phyloP scores from a whole-genome alignment of 495 filamentous ascomycete species.

The Collariella sp. region DNA sequence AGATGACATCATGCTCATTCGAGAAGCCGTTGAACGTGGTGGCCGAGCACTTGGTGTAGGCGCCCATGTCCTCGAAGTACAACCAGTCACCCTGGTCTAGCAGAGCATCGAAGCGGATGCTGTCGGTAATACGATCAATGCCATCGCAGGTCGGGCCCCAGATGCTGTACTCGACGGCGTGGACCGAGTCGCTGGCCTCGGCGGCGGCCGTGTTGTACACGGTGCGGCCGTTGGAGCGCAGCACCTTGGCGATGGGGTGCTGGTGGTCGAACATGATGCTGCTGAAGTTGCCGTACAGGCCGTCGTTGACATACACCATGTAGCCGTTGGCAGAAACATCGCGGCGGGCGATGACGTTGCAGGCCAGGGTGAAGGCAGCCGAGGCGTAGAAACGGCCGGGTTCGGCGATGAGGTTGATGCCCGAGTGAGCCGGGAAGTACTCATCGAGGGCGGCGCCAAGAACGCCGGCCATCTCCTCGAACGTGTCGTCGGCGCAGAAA shows the following conservation, averaged over 20 bases:
- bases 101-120: conserved; percentile 59
- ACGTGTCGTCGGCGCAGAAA: conserved; percentile 69
- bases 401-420: conserved; percentile 84
- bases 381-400: conserved; percentile 93
- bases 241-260: conserved; percentile 71
- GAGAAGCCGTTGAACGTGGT: conserved; percentile 98
- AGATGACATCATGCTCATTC: conserved; percentile 84
- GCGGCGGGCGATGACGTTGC: conserved; percentile 91
- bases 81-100: conserved; percentile 94
- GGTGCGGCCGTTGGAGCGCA: conserved; percentile 52
- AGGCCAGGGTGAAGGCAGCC: conserved; percentile 85
- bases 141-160: conserved; percentile 98
- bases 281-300: conserved; percentile 95
- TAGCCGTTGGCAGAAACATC: conserved; percentile 50
- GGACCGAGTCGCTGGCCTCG: conserved; percentile 24
- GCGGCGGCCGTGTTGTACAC: conserved; percentile 39
- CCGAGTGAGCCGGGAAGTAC: conserved; percentile 66
- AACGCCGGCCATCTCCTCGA: conserved; percentile 80
- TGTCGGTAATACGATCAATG: conserved; percentile 82
- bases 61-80: conserved; percentile 97
- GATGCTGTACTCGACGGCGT: conserved; percentile 69
- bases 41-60: conserved; percentile 94
- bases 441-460: conserved; percentile 72
- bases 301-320: conserved; percentile 96
- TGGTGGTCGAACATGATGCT: conserved; percentile 99